Percentiles rank a stretch among this genome's conserved stretches.
Conservation (phyloP, 495 filamentous ascomycete genomes). For the Usnea hakonensis region DNA sequence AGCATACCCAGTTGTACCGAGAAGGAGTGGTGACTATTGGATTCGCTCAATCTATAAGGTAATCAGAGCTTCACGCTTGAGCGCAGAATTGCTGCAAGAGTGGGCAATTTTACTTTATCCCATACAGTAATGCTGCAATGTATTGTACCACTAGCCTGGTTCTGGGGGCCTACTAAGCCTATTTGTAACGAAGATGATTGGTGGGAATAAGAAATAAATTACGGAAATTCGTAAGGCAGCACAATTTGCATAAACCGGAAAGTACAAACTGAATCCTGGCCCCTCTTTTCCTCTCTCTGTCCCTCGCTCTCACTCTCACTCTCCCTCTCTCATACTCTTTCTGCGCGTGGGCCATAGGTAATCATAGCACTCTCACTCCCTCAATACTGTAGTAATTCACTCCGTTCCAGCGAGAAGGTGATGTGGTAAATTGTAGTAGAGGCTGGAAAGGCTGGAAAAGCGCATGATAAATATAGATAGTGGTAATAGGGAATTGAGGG, state of each 20-base stretch:
- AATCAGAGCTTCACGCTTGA: no score
- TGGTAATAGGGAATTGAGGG: neutral
- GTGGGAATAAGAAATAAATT: neutral
- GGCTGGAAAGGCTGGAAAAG: neutral
- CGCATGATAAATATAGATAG: neutral
- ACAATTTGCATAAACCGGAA: neutral
- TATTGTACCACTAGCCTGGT: conserved; percentile 4
- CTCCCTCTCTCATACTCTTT: no score
- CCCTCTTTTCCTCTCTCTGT: neutral
- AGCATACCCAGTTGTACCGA: no score
- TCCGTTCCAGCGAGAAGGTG: no score
- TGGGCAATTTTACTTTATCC: neutral
- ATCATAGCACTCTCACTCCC: no score
- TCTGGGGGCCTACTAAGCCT: neutral
- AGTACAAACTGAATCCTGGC: neutral
- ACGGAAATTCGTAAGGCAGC: neutral
- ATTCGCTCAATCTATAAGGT: no score
- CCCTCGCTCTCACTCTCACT: neutral
- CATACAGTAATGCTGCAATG: neutral
- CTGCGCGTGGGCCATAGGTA: no score
- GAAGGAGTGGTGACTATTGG: neutral
- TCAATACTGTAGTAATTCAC: no score
- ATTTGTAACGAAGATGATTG: neutral
- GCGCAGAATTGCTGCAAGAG: neutral
- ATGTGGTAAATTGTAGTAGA: neutral